A percentile compares a stretch with the other conserved stretches of the same genome.
Evolutionary conservation across 306 rosid species (phyloP).

Genomic region (Prunus salicina): DNA sequence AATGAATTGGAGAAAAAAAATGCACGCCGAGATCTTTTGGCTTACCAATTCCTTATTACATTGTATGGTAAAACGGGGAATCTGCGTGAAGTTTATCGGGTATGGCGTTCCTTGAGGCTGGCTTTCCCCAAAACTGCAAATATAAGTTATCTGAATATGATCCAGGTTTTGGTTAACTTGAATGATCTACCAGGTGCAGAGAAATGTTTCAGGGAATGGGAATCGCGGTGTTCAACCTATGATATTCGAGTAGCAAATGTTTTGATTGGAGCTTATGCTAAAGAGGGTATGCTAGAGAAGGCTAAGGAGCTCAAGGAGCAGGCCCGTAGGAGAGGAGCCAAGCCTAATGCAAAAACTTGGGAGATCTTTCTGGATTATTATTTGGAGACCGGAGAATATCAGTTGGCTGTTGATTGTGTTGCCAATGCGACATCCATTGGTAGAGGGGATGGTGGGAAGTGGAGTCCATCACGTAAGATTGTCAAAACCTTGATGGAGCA

Average conservation of each 20-base stretch:
- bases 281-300: constrained; percentile 59
- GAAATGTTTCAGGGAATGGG: constrained; percentile 83
- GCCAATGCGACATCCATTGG: constrained; percentile 60
- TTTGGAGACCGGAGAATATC: constrained; percentile 51
- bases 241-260: constrained; percentile 82
- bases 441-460: constrained; percentile 67
- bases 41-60: constrained; percentile 79
- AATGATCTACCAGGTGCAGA: constrained; percentile 90
- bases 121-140: constrained; percentile 78
- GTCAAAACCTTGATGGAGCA: constrained; percentile 51
- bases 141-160: constrained; percentile 84
- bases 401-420: constrained; percentile 58
- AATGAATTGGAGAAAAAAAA: constrained; percentile 85
- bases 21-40: constrained; percentile 49
- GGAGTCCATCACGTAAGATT: constrained; percentile 53
- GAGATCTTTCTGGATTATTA: constrained; percentile 68
- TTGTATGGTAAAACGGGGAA: constrained; percentile 69
- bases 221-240: constrained; percentile 51
- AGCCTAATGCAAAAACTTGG: constrained; percentile 77
- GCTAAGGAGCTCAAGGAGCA: constrained; percentile 64
- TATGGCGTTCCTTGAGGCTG: constrained; percentile 90
- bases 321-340: constrained; percentile 69
- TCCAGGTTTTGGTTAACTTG: constrained; percentile 66
- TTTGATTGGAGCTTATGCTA: constrained; percentile 59
- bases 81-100: constrained; percentile 62